Evolutionary conservation across 108 stramenopile species (phyloP).

Genomic region (Schizochytrium sp.): DNA sequence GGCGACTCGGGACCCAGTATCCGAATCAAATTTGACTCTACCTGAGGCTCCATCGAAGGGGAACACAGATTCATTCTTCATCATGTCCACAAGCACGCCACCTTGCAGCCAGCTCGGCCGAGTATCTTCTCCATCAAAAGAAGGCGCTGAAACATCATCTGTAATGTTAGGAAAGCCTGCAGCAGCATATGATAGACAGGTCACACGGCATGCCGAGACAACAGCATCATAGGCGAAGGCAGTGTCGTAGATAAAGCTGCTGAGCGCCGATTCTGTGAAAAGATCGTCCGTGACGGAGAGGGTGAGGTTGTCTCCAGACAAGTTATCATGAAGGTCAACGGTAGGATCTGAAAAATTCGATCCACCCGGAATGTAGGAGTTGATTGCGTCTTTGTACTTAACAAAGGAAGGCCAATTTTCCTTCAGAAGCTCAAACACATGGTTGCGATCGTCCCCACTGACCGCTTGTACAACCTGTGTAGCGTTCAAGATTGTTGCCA

Average conservation of each 20-base stretch:
- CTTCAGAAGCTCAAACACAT: not conserved
- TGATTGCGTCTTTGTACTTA: not conserved
- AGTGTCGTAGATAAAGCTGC: conserved; percentile 26
- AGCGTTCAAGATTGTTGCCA: not conserved
- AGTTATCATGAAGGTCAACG: not conserved
- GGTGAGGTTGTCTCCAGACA: conserved; percentile 18
- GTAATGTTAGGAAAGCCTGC: not conserved
- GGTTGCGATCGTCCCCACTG: conserved; percentile 38
- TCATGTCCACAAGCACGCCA: not conserved
- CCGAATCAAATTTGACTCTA: not conserved
- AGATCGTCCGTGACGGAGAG: not conserved
- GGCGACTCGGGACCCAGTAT: conserved; percentile 35
- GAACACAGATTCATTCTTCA: not conserved
- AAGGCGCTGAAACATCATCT: not conserved
- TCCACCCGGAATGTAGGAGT: not conserved
- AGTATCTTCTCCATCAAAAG: conserved; percentile 36
- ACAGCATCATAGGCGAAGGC: conserved; percentile 46
- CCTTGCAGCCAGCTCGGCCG: not conserved
- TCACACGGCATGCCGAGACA: conserved; percentile 15
- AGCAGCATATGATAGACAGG: conserved; percentile 13
- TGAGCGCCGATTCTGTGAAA: not conserved
- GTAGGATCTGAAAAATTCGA: not conserved
- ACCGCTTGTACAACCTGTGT: conserved; percentile 42
- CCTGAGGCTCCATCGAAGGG: conserved; percentile 41
- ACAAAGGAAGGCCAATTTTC: not conserved